Evolutionary conservation across 2,329 filamentous ascomycete genomes (phyloP).

Genomic region (Monosporascus sp.): DNA sequence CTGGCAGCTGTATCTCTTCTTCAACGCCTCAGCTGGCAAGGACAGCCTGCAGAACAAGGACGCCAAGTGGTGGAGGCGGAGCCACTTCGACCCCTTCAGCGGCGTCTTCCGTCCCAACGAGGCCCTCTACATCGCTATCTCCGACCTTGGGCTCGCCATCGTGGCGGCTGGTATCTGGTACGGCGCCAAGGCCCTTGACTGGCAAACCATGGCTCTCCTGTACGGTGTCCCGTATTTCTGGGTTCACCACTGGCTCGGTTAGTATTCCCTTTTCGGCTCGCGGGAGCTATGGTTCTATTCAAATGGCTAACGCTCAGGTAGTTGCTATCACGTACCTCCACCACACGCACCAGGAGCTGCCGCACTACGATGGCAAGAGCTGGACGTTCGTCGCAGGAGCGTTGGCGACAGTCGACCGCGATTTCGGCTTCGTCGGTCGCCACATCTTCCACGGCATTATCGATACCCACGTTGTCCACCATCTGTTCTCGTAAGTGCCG

Average conservation of each 20-base stretch:
- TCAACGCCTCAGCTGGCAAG: constrained; percentile 49
- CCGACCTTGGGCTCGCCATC: constrained; percentile 54
- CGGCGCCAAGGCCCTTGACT: constrained; percentile 48
- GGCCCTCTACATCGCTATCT: constrained; percentile 50
- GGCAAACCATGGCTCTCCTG: constrained; percentile 51
- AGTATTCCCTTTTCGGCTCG: constrained; percentile 18
- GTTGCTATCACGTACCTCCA: constrained; percentile 73
- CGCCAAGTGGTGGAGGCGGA: constrained; percentile 37
- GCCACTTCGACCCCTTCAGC: constrained; percentile 59
- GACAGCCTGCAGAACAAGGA: constrained; percentile 42
- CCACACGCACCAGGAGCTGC: constrained; percentile 57
- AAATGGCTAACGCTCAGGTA: constrained; percentile 25
- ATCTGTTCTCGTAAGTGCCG: constrained; percentile 41
- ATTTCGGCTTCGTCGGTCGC: constrained; percentile 60
- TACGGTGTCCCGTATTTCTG: constrained; percentile 64
- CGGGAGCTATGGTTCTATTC: neutral
- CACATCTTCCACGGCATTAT: constrained; percentile 64
- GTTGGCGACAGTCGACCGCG: constrained; percentile 58
- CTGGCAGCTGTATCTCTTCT: constrained; percentile 59
- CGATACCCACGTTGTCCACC: constrained; percentile 53
- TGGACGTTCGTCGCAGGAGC: constrained; percentile 62
- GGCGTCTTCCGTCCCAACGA: constrained; percentile 57
- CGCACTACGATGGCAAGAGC: constrained; percentile 52
- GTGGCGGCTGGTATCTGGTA: constrained; percentile 48
- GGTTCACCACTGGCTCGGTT: constrained; percentile 67